phyloP scores from a whole-genome alignment of 2,329 filamentous ascomycete species.

The Microsporum canis region DNA sequence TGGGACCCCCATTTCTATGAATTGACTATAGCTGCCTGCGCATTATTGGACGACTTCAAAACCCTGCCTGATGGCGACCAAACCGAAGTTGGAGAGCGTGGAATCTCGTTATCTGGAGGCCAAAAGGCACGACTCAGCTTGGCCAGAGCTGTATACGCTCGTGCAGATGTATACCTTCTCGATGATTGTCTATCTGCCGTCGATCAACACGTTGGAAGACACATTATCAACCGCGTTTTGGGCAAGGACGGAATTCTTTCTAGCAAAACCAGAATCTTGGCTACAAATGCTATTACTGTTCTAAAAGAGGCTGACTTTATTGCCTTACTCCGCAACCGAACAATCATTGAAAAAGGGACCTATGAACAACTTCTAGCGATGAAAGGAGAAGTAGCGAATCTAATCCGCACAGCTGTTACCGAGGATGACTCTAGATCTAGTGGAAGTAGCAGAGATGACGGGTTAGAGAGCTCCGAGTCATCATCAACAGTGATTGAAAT shows the following conservation, averaged over 20 bases:
- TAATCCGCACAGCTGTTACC: constrained; percentile 62
- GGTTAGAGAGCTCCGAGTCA: constrained; percentile 46
- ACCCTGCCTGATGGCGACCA: constrained; percentile 91
- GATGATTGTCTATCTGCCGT: constrained; percentile 94
- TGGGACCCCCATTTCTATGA: constrained; percentile 94
- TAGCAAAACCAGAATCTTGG: constrained; percentile 81
- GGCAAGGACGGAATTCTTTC: constrained; percentile 70
- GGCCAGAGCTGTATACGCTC: constrained; percentile 86
- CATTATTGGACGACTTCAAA: constrained; percentile 78
- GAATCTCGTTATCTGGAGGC: constrained; percentile 89
- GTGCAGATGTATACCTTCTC: constrained; percentile 89
- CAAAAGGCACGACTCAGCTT: constrained; percentile 91
- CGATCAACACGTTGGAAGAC: constrained; percentile 92
- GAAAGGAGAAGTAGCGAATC: constrained; percentile 77
- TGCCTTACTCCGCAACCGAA: constrained; percentile 68
- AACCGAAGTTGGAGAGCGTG: constrained; percentile 90
- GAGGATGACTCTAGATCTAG: constrained; percentile 40
- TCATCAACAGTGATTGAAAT: constrained; percentile 40
- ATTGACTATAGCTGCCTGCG: constrained; percentile 81
- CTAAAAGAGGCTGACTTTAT: constrained; percentile 84
- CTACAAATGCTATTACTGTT: constrained; percentile 90
- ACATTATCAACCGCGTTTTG: constrained; percentile 89
- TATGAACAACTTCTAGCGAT: constrained; percentile 85
- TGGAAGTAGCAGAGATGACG: constrained; percentile 40
- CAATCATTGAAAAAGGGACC: constrained; percentile 75